Evolutionary conservation across 495 filamentous ascomycete genomes (phyloP).

Genomic region (Daldinia vernicosa): DNA sequence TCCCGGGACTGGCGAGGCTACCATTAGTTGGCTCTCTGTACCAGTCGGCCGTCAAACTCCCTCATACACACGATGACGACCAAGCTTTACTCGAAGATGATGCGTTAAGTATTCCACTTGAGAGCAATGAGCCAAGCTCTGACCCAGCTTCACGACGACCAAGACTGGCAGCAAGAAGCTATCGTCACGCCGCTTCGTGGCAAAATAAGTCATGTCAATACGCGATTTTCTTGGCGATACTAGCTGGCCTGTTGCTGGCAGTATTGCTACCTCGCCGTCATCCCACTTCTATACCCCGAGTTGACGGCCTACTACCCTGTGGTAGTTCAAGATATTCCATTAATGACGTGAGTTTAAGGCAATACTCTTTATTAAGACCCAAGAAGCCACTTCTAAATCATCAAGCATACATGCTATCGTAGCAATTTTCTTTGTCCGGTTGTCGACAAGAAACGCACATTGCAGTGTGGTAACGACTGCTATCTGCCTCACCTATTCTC

Average conservation of each 20-base stretch:
- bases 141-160: constrained; percentile 6
- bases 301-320: constrained; percentile 44
- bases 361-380: background rate
- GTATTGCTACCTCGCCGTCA: constrained; percentile 20
- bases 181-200: background rate
- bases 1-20: constrained; percentile 4
- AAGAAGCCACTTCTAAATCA: background rate
- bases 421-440: constrained; percentile 54
- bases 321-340: constrained; percentile 51
- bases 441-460: constrained; percentile 46
- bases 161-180: constrained; percentile 2
- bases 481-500: constrained; percentile 51
- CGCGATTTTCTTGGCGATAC: constrained; percentile 23
- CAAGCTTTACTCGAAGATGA: constrained; percentile 43
- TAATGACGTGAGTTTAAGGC: constrained; percentile 42
- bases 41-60: background rate
- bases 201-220: constrained; percentile 24
- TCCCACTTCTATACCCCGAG: background rate
- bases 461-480: constrained; percentile 53
- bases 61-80: constrained; percentile 28
- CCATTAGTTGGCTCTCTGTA: constrained; percentile 29
- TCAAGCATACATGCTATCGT: constrained; percentile 57
- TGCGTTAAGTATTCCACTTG: constrained; percentile 37
- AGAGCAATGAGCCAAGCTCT: constrained; percentile 15
- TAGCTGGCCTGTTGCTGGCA: constrained; percentile 31